These are phyloP conservation scores for Neurospora intermedia DNA, from an alignment of 495 filamentous ascomycete species.

Conservation along the genomic window DNA sequence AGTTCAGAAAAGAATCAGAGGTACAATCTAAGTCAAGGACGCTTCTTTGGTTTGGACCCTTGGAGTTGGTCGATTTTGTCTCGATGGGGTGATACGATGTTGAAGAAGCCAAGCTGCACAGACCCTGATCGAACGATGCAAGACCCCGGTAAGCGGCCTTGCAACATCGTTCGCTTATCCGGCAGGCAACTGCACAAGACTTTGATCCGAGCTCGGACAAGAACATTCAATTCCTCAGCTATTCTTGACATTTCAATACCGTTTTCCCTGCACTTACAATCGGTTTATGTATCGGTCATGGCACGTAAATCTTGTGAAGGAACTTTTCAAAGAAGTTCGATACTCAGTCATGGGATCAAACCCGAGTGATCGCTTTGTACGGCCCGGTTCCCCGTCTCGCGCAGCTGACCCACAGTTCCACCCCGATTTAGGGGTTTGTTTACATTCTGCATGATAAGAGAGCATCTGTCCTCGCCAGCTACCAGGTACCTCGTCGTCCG, in stretches of 20 bases:
- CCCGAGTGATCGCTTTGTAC: not conserved
- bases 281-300: not conserved
- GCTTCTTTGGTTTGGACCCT: not conserved
- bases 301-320: not conserved
- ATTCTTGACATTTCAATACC: no score
- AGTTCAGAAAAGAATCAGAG: not conserved
- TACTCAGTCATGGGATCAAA: not conserved
- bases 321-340: not conserved
- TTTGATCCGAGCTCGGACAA: not conserved
- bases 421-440: not conserved
- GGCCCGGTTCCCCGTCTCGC: not conserved
- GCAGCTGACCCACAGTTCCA: not conserved
- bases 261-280: not conserved
- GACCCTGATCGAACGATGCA: not conserved
- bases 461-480: not conserved
- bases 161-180: not conserved
- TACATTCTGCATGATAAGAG: not conserved
- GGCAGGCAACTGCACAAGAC: not conserved
- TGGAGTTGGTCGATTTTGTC: not conserved
- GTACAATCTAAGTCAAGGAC: not conserved
- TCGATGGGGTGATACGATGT: conserved; percentile 20
- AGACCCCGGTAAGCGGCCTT: not conserved
- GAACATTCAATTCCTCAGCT: not conserved
- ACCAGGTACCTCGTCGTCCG: not conserved
- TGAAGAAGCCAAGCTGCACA: conserved; percentile 11